phyloP scores from a whole-genome alignment of 2,329 filamentous ascomycete genomes.

The Chrysosphaeria jannelii region DNA sequence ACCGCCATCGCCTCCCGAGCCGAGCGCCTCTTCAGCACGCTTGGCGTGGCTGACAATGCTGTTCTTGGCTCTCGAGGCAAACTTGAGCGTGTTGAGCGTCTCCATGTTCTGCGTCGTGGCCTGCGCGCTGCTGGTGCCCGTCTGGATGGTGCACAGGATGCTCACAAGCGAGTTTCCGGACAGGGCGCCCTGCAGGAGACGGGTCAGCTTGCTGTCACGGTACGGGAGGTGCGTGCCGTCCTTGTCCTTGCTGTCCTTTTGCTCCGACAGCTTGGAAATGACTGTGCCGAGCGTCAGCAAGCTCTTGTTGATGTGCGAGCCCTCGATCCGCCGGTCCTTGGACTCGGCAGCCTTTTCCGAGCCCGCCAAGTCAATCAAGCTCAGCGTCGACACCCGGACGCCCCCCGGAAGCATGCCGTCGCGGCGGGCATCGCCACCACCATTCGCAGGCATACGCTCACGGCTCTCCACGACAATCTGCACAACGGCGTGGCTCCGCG shows the following conservation, averaged over 20 bases:
- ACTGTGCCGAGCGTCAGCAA: constrained; percentile 83
- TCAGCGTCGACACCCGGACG: constrained; percentile 81
- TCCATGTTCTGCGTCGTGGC: constrained; percentile 54
- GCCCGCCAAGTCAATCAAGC: constrained; percentile 82
- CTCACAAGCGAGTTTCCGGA: constrained; percentile 87
- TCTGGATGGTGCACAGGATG: constrained; percentile 87
- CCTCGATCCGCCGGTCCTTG: constrained; percentile 80
- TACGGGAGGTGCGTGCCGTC: constrained; percentile 86
- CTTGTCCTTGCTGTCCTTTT: constrained; percentile 61
- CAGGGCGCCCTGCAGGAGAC: constrained; percentile 69
- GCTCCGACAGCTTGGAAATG: constrained; percentile 70
- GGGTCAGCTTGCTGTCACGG: constrained; percentile 86
- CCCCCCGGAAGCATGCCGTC: constrained; percentile 51
- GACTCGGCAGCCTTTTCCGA: constrained; percentile 88
- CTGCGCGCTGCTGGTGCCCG: constrained; percentile 43
- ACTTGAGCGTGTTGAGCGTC: constrained; percentile 87
- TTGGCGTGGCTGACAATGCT: constrained; percentile 95
- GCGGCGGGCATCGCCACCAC: constrained; percentile 27
- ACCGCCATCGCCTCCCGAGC: constrained; percentile 52
- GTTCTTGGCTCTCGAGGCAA: constrained; percentile 88
- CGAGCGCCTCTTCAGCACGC: constrained; percentile 67
- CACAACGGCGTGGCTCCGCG: constrained; percentile 89
- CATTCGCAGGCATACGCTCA: constrained; percentile 38
- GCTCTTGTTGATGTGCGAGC: constrained; percentile 96
- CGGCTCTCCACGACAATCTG: constrained; percentile 96